phyloP scores from a whole-genome alignment of 75 land plant species.

The Sequoiadendron giganteum region DNA sequence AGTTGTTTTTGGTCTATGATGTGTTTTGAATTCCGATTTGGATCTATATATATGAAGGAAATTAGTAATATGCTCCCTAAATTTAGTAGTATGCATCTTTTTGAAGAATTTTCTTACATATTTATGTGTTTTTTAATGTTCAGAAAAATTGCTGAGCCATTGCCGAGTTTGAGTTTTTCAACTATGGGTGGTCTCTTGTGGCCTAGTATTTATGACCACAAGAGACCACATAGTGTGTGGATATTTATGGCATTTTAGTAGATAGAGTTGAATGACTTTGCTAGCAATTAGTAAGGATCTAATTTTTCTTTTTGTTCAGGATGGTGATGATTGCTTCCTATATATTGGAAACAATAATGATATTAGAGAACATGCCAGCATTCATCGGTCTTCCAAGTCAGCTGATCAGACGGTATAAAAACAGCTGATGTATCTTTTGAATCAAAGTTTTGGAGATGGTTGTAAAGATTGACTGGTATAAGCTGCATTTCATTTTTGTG shows the following conservation, averaged over 20 bases:
- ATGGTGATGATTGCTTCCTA: conserved; percentile 63
- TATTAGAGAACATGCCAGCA: conserved; percentile 81
- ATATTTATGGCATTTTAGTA: background rate
- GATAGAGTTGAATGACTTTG: background rate
- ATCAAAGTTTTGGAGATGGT: background rate
- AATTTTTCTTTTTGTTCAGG: conserved; percentile 20
- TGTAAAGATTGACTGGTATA: background rate
- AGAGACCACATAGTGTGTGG: too few species aligned
- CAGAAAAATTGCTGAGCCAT: too few species aligned
- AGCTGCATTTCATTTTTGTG: background rate
- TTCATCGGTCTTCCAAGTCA: conserved; percentile 88
- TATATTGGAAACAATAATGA: conserved; percentile 72
- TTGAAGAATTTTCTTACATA: too few species aligned
- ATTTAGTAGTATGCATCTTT: too few species aligned
- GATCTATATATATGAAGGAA: too few species aligned
- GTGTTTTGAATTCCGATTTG: too few species aligned
- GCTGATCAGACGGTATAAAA: conserved; percentile 63
- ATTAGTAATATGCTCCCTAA: too few species aligned
- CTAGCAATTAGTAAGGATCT: background rate
- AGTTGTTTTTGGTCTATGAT: too few species aligned
- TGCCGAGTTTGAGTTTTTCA: too few species aligned
- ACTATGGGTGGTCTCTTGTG: too few species aligned
- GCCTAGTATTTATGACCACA: too few species aligned
- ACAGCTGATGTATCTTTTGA: background rate
- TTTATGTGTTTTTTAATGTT: too few species aligned